Percentiles rank a stretch among this genome's conserved stretches.
These are phyloP conservation scores for Aspergillus nomiae DNA, from an alignment of 2,329 filamentous ascomycete genomes.

Conservation along the genomic window DNA sequence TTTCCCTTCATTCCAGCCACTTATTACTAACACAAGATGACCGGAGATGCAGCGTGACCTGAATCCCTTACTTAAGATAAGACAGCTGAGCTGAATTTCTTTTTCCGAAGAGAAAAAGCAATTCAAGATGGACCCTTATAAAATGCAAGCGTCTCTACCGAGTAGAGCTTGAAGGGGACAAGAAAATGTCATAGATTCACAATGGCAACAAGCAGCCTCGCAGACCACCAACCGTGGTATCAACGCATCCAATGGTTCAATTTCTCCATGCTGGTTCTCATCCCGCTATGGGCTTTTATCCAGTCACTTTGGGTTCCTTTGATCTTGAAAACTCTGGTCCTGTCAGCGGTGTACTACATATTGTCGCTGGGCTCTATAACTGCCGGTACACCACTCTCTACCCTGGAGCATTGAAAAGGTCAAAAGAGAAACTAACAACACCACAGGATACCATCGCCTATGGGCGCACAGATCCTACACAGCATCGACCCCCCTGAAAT, in stretches of 20 bases:
- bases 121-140: neutral
- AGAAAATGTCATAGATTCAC: neutral
- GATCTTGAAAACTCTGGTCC: neutral
- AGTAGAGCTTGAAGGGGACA: neutral
- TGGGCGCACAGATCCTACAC: conserved; percentile 11
- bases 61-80: neutral
- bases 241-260: conserved; percentile 9
- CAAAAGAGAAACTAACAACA: neutral
- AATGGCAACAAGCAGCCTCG: neutral
- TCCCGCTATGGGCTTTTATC: conserved; percentile 3
- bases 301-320: neutral
- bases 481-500: neutral
- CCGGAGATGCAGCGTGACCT: neutral
- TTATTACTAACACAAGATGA: neutral
- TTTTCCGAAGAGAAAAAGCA: neutral
- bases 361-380: conserved; percentile 1
- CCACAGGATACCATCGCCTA: conserved; percentile 15
- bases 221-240: neutral
- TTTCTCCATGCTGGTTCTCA: conserved; percentile 5
- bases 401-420: neutral
- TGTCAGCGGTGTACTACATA: conserved; percentile 7
- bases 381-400: neutral
- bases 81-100: neutral
- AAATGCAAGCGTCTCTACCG: neutral
- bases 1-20: too few species aligned